Percentiles rank a stretch among this genome's conserved stretches.
These are phyloP conservation scores for Penicillium sp. DNA, from an alignment of 2,329 filamentous ascomycete species.

Conservation along the genomic window DNA sequence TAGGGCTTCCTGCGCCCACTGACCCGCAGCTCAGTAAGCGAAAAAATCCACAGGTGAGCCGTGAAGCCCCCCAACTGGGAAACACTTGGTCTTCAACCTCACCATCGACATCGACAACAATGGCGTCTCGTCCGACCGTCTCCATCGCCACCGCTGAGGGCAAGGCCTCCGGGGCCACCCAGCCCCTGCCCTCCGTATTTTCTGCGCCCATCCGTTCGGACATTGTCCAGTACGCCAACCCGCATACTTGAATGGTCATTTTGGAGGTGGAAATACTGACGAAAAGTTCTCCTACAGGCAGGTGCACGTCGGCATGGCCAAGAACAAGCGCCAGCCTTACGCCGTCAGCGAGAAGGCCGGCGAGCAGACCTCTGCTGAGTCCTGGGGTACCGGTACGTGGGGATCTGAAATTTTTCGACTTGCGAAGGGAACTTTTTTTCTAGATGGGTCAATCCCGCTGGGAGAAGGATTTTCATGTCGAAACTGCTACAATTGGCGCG, in stretches of 20 bases:
- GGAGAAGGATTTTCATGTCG: constrained; percentile 2
- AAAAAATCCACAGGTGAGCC: constrained; percentile 47
- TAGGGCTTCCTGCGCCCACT: constrained; percentile 40
- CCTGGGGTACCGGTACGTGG: constrained; percentile 95
- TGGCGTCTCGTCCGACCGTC: constrained; percentile 97
- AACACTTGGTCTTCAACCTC: constrained; percentile 43
- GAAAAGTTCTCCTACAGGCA: constrained; percentile 49
- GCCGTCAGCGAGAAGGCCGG: constrained; percentile 99
- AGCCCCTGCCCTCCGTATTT: constrained; percentile 96
- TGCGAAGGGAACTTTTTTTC: constrained; percentile 19
- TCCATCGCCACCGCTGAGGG: constrained; percentile 97
- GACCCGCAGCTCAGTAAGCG: constrained; percentile 42
- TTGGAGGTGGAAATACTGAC: constrained; percentile 38
- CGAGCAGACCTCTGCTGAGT: constrained; percentile 99
- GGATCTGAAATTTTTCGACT: constrained; percentile 21
- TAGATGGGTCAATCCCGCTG: constrained; percentile 4
- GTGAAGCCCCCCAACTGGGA: constrained; percentile 32
- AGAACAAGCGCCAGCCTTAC: constrained; percentile 99
- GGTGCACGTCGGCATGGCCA: constrained; percentile 98
- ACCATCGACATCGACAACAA: constrained; percentile 58
- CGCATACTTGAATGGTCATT: constrained; percentile 15
- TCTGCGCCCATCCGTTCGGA: constrained; percentile 95
- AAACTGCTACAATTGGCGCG: background rate
- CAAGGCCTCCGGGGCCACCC: constrained; percentile 83
- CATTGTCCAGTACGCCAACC: constrained; percentile 81